Evolutionary conservation across 1,284 basidiomycete genomes (phyloP), one percentile per base, ranked within the genome.

Genomic region (Irpex sp.): DNA sequence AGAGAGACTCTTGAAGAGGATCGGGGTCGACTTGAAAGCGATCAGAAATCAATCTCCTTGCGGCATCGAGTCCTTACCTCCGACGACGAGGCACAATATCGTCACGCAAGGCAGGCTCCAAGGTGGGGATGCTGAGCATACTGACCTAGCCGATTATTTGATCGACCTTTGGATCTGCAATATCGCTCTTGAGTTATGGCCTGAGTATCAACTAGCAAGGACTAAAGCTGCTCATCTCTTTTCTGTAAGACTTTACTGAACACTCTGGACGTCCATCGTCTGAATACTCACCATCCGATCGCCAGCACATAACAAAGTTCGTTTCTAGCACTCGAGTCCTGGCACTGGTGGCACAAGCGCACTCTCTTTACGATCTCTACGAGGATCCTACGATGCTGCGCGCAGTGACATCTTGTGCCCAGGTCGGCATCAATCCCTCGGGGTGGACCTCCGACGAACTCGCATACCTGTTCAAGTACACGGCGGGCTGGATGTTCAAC

Each of bases 141-240:
- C 66, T 47, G 72, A 74, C 53, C 65, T 75, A 33, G 74, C 70
- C 1, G 65, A 64, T 47, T 72, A 74, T 60, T 65, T 75, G 39
- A 66, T 75, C 46, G 70, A 71, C 47, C 66, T 74, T 43, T 75
- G 73, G 72, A 70, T 75, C 36, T 74, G 73, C 56, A 68, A 70
- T 31, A 62, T 68, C 37, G 65, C 66, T 15, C 62, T 73, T 37
- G 37, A 63, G 11, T 19, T 64, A 0, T 71, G 70, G 62, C 74
- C 74, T 7, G 66, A 70, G 46, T 68, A 66, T 57, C 66, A 65
- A 9, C 26, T 61, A 4, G 74, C 73, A 4, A 66, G 60, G 2
- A 56, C 65, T 9, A 69, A 68, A 31, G 72, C 70, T 4, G 64
- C 73, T n/a, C 72, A 73, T 61, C 67, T 76, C 9, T 63, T 73